Percentiles rank a stretch among this genome's conserved stretches.
phyloP scores from a whole-genome alignment of 768 basidiomycete genomes.

The Tephrocybe sp. region DNA sequence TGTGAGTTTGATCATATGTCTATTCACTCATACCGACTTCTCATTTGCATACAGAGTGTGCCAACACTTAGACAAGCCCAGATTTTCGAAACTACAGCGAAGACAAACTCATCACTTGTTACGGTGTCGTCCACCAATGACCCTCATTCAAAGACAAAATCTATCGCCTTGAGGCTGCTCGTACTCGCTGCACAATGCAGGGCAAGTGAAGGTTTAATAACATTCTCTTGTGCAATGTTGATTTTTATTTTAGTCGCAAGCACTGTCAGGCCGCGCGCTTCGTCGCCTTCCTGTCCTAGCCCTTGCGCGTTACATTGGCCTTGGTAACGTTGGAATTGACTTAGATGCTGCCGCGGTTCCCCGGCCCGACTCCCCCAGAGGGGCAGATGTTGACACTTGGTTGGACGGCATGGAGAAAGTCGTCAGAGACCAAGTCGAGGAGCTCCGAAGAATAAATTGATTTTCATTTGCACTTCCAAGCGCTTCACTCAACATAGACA shows the following conservation, averaged over 20 bases:
- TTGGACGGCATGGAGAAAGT: conserved; percentile 83
- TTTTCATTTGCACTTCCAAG: not conserved
- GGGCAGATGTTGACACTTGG: conserved; percentile 67
- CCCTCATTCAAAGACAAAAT: conserved; percentile 49
- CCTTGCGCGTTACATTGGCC: conserved; percentile 78
- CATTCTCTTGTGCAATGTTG: conserved; percentile 1
- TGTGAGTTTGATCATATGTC: conserved; percentile 32
- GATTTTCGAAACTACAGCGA: conserved; percentile 49
- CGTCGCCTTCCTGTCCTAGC: conserved; percentile 94
- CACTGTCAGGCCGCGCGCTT: conserved; percentile 91
- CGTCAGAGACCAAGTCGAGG: conserved; percentile 55
- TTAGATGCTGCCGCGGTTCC: conserved; percentile 9
- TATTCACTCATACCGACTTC: conserved; percentile 2
- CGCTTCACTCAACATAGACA: not conserved
- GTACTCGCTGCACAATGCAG: conserved; percentile 75
- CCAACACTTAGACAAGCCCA: conserved; percentile 64
- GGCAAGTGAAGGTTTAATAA: conserved; percentile 51
- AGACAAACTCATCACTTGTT: conserved; percentile 21
- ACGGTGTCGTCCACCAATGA: conserved; percentile 22
- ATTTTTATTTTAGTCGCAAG: conserved; percentile 49
- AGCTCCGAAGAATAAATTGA: conserved; percentile 45
- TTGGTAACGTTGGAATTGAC: conserved; percentile 32
- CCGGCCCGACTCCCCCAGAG: conserved; percentile 8
- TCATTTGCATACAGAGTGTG: conserved; percentile 45
- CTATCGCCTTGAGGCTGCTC: conserved; percentile 58